phyloP scores from a whole-genome alignment of 78 protist species.

The Dictyostelium firmibasis region DNA sequence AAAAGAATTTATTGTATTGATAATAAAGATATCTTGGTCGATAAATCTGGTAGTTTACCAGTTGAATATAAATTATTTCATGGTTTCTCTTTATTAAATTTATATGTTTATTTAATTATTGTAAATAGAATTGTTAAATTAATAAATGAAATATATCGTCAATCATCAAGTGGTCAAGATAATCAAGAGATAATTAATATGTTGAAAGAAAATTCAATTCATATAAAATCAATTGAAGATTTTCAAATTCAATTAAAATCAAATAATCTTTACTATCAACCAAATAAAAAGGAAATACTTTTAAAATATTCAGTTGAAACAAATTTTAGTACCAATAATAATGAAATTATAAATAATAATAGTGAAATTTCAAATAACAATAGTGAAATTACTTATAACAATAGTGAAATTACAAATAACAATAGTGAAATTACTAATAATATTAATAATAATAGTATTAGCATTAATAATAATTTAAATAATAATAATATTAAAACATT shows the following conservation, averaged over 20 bases:
- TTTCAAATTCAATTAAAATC: not conserved
- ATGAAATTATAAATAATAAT: not conserved
- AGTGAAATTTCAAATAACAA: not conserved
- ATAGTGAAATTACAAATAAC: not conserved
- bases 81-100: not conserved
- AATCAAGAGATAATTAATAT: not conserved
- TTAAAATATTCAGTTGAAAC: not conserved
- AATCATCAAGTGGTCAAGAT: not conserved
- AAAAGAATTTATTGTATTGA: slow-evolving; percentile 27
- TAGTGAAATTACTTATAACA: not conserved
- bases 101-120: not conserved
- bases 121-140: not conserved
- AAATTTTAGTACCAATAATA: not conserved
- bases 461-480: not conserved
- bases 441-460: not conserved
- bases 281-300: not conserved
- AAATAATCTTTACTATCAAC: not conserved
- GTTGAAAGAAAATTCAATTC: not conserved
- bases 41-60: not conserved
- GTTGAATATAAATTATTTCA: slow-evolving; percentile 17
- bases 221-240: not conserved
- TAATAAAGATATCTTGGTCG: slow-evolving; percentile 4
- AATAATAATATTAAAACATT: not conserved
- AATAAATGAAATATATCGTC: not conserved
- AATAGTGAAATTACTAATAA: not conserved